Percentiles rank a stretch among this genome's conserved stretches.
phyloP scores from a whole-genome alignment of 306 rosid genomes.

The Aeschynomene evenia region DNA sequence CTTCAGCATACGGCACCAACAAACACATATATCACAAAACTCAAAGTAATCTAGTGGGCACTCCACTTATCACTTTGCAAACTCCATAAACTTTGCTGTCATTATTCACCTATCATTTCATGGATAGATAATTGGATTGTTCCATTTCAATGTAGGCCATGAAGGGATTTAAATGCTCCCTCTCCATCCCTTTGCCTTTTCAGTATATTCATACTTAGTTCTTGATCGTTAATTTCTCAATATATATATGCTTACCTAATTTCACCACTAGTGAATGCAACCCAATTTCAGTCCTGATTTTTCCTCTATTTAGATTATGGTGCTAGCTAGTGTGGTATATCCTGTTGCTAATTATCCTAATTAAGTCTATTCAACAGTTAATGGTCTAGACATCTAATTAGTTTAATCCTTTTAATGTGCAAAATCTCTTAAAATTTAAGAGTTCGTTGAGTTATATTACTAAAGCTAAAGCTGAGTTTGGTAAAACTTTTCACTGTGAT shows the following conservation, averaged over 20 bases:
- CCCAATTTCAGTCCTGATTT: neutral
- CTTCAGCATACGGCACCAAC: neutral
- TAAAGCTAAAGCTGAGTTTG: no score
- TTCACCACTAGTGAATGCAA: constrained; percentile 23
- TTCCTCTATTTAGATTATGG: constrained; percentile 2
- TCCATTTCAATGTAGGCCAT: constrained; percentile 11
- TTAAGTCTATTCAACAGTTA: neutral
- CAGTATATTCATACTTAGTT: neutral
- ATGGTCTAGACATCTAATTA: neutral
- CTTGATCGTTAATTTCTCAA: neutral
- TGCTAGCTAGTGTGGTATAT: neutral
- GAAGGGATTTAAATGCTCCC: neutral
- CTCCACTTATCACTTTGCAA: constrained; percentile 20
- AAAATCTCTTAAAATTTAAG: no score
- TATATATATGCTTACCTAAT: constrained; percentile 26
- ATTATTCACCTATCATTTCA: constrained; percentile 19
- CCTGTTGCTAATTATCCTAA: neutral
- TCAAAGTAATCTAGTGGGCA: constrained; percentile 28
- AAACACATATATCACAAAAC: neutral
- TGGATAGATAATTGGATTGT: constrained; percentile 2
- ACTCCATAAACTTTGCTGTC: constrained; percentile 9
- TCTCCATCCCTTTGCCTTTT: neutral
- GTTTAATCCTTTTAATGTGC: neutral
- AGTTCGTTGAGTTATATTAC: no score
- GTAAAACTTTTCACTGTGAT: no score